Evolutionary conservation across 2,329 filamentous ascomycete species (phyloP).

Genomic region (Colletotrichum tropicicola): DNA sequence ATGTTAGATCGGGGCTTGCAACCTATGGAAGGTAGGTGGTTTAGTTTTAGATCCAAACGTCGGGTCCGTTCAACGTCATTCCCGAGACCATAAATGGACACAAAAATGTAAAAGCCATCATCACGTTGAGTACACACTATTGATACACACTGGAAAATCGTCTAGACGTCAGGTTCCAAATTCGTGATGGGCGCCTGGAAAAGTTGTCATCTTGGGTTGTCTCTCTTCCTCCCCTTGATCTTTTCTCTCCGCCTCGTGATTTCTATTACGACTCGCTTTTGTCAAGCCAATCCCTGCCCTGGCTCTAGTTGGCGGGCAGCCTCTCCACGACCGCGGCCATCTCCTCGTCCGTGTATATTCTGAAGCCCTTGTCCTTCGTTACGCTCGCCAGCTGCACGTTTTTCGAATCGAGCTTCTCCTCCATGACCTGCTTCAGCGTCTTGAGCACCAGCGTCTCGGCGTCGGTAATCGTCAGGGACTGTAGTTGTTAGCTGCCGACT

Average conservation of each 20-base stretch:
- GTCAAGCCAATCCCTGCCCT: neutral
- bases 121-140: conserved; percentile 31
- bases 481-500: conserved; percentile 4
- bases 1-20: neutral
- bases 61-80: neutral
- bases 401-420: conserved; percentile 98
- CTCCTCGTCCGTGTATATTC: conserved; percentile 97
- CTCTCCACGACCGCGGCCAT: conserved; percentile 93
- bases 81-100: neutral
- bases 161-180: conserved; percentile 17
- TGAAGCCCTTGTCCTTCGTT: conserved; percentile 96
- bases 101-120: neutral
- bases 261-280: neutral
- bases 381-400: conserved; percentile 98
- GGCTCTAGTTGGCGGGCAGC: conserved; percentile 70
- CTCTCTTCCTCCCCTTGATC: neutral
- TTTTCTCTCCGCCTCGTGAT: neutral
- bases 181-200: conserved; percentile 13
- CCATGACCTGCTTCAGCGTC: conserved; percentile 99
- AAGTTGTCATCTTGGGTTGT: neutral
- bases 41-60: conserved; percentile 1
- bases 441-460: conserved; percentile 96
- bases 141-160: conserved; percentile 25
- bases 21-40: neutral
- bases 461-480: conserved; percentile 90